phyloP scores from a whole-genome alignment of 2,329 filamentous ascomycete species.

The Hysterium pulicare region DNA sequence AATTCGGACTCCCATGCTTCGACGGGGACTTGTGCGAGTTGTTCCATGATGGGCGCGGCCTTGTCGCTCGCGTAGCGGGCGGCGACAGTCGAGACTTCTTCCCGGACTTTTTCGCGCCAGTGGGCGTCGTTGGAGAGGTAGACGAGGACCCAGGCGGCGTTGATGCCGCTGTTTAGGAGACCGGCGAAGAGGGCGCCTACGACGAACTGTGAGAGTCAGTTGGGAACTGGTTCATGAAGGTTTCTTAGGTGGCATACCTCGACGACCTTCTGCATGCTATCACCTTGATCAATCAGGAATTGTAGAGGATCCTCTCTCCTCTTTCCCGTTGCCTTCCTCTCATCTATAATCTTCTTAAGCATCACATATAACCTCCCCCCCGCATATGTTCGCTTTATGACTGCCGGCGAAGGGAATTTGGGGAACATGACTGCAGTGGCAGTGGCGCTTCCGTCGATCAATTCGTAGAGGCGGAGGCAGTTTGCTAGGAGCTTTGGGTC shows the following conservation, averaged over 20 bases:
- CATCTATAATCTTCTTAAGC: conserved; percentile 48
- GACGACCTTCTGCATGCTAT: conserved; percentile 44
- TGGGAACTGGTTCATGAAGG: neutral
- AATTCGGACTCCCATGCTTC: conserved; percentile 57
- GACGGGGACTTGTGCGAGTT: conserved; percentile 45
- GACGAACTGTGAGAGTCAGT: conserved; percentile 47
- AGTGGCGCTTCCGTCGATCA: conserved; percentile 45
- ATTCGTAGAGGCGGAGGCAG: conserved; percentile 46
- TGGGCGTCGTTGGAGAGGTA: conserved; percentile 34
- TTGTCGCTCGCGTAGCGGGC: conserved; percentile 41
- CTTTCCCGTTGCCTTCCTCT: conserved; percentile 41
- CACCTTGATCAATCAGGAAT: conserved; percentile 51
- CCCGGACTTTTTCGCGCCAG: conserved; percentile 45
- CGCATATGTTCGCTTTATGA: conserved; percentile 44
- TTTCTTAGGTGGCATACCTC: neutral
- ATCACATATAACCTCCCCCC: conserved; percentile 50
- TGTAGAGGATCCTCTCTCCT: conserved; percentile 53
- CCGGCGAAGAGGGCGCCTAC: conserved; percentile 56
- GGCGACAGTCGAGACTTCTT: conserved; percentile 48
- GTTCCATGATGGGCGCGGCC: conserved; percentile 31
- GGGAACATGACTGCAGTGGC: conserved; percentile 52
- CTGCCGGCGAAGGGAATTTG: conserved; percentile 46
- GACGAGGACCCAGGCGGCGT: conserved; percentile 48
- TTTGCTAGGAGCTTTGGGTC: conserved; percentile 41
- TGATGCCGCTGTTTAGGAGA: conserved; percentile 56